Evolutionary conservation across 495 filamentous ascomycete species (phyloP), one percentile per base, ranked within the genome.

Genomic region (Podospora appendiculata): DNA sequence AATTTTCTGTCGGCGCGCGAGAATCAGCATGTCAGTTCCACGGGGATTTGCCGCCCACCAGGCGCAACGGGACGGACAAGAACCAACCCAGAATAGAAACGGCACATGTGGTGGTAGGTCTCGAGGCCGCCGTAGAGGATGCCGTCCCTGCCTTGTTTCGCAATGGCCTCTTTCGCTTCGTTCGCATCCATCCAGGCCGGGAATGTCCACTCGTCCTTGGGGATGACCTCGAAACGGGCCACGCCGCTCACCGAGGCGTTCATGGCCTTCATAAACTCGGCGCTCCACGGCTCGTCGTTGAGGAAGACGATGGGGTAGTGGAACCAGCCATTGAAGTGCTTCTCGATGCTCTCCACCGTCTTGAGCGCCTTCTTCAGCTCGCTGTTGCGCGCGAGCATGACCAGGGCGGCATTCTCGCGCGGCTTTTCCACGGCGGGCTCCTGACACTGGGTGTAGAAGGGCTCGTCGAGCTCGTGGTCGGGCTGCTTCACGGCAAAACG

Each of bases 81-180:
- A 36, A 42, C 68, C 33, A 71, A 92, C 88, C 92, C 93, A 41
- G 92, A 98, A 70, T 95, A 96, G 75, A 98, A 98, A 46, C 93
- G 80, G 66, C 89, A 94, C 89, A 94, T 94, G 72, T 95, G 88
- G 64, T 98, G 93, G 64, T 98, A 98, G 65, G 87, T 92, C 67
- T 96, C 93, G 85, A 96, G 93, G n/a, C 92, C 93, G 62, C 88
- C 93, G 62, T 98, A 96, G 81, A 94, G 86, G 59, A 98, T 92
- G 32, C 90, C 91, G 43, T 77, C 76, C 68, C 92, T 85, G 48
- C 89, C 92, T 65, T 96, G 93, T 63, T 86, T 83, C 40, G 82
- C 75, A 56, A 98, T 89, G 38, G 87, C 88, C 66, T 92, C 84
- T 65, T 82, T 85, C 47, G 92, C 93, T 33, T 86, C 84, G 48